phyloP scores from a whole-genome alignment of 495 filamentous ascomycete species.

The Recurvomyces mirabilis region DNA sequence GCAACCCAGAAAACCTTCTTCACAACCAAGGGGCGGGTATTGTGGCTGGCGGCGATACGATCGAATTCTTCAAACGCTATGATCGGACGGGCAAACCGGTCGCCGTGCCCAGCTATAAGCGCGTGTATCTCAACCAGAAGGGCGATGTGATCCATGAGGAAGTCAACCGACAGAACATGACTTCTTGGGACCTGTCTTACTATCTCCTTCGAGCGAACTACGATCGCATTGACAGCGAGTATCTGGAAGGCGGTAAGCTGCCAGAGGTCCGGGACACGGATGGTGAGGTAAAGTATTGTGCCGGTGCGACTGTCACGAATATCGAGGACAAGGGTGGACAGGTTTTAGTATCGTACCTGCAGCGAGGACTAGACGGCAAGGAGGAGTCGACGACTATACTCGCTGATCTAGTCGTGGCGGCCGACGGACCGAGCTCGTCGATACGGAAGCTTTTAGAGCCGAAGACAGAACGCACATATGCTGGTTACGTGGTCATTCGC shows the following conservation, averaged over 20 bases:
- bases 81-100: conserved; percentile 25
- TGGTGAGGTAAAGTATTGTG: conserved; percentile 35
- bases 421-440: conserved; percentile 46
- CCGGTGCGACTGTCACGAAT: conserved; percentile 38
- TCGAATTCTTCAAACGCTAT: conserved; percentile 30
- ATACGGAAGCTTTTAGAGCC: conserved; percentile 39
- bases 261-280: conserved; percentile 27
- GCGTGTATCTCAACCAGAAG: conserved; percentile 36
- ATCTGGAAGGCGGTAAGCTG: conserved; percentile 29
- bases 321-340: conserved; percentile 32
- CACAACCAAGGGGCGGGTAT: conserved; percentile 49
- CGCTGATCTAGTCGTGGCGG: conserved; percentile 42
- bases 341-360: conserved; percentile 34
- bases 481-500: conserved; percentile 45
- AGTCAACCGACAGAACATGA: conserved; percentile 37
- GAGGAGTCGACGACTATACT: conserved; percentile 22
- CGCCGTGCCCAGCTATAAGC: conserved; percentile 28
- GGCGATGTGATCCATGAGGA: conserved; percentile 35
- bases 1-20: conserved; percentile 35
- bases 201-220: conserved; percentile 44
- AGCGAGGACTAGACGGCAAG: conserved; percentile 29
- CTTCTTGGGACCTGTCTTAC: conserved; percentile 47
- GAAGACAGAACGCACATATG: conserved; percentile 39
- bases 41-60: conserved; percentile 33
- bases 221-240: conserved; percentile 40